Conservation (phyloP, 2,329 filamentous ascomycete species). For the Raffaelea arxii region DNA sequence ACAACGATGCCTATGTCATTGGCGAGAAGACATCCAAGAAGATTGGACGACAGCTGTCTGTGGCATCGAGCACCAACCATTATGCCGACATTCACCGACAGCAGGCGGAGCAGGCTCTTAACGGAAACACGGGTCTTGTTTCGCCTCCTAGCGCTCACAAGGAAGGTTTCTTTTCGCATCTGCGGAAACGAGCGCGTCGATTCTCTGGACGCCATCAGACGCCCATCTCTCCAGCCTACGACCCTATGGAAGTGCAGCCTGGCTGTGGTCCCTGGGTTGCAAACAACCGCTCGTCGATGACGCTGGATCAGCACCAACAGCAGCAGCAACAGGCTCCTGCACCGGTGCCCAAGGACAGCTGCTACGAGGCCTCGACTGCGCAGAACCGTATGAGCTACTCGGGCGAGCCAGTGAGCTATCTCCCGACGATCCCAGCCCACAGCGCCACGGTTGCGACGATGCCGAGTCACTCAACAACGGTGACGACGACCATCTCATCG, state of each 20-base stretch:
- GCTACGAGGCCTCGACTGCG: slow-evolving; percentile 51
- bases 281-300: slow-evolving; percentile 75
- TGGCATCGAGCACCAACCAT: slow-evolving; percentile 86
- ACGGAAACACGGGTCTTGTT: slow-evolving; percentile 64
- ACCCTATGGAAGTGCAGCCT: slow-evolving; percentile 87
- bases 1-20: slow-evolving; percentile 38
- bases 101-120: slow-evolving; percentile 83
- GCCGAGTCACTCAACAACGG: slow-evolving; percentile 13
- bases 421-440: slow-evolving; percentile 39
- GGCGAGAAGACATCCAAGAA: slow-evolving; percentile 73
- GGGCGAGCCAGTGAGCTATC: slow-evolving; percentile 15
- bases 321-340: slow-evolving; percentile 28
- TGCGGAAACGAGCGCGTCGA: slow-evolving; percentile 83
- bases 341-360: slow-evolving; percentile 41
- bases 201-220: slow-evolving; percentile 86
- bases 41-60: slow-evolving; percentile 86
- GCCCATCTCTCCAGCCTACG: slow-evolving; percentile 65
- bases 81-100: slow-evolving; percentile 84
- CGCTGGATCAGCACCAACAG: slow-evolving; percentile 48
- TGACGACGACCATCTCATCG: slow-evolving; percentile 15
- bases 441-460: slow-evolving; percentile 29
- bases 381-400: slow-evolving; percentile 35
- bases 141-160: slow-evolving; percentile 75
- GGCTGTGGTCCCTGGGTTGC: slow-evolving; percentile 77
- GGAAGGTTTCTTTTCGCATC: slow-evolving; percentile 96